phyloP scores from a whole-genome alignment of 345 rosid species.

The Kernera saxatilis region DNA sequence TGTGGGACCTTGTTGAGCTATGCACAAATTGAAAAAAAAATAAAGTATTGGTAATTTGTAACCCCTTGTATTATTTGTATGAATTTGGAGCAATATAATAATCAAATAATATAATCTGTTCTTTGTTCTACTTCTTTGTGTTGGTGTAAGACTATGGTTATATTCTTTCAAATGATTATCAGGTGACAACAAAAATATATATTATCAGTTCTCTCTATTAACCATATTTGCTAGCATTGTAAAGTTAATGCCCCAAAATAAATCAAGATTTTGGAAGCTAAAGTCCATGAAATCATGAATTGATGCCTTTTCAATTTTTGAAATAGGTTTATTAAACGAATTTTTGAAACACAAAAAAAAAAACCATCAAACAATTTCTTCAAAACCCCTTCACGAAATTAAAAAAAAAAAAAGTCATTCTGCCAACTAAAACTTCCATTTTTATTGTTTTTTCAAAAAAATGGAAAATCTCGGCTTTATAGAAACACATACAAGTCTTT shows the following conservation, averaged over 20 bases:
- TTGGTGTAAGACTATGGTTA: too few species aligned
- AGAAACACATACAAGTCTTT: slow-evolving; percentile 2
- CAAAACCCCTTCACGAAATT: neutral
- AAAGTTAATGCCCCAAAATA: neutral
- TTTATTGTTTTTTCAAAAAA: neutral
- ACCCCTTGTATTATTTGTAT: slow-evolving; percentile 9
- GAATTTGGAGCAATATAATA: neutral
- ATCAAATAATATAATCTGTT: neutral
- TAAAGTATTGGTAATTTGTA: slow-evolving; percentile 15
- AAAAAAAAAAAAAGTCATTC: too few species aligned
- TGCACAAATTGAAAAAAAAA: slow-evolving; percentile 28
- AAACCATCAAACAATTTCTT: too few species aligned
- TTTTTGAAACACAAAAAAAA: too few species aligned
- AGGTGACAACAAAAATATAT: too few species aligned
- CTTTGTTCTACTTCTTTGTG: too few species aligned
- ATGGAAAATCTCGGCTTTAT: neutral
- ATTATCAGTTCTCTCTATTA: neutral
- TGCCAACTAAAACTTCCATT: too few species aligned
- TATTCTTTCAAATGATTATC: too few species aligned
- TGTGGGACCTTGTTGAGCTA: slow-evolving; percentile 54
- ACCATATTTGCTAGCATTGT: neutral
- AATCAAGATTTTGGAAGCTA: neutral
- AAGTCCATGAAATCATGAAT: neutral
- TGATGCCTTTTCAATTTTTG: neutral
- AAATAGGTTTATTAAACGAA: too few species aligned